Conservation (phyloP, 495 filamentous ascomycete species). For the Beverwykella pulmonaria region DNA sequence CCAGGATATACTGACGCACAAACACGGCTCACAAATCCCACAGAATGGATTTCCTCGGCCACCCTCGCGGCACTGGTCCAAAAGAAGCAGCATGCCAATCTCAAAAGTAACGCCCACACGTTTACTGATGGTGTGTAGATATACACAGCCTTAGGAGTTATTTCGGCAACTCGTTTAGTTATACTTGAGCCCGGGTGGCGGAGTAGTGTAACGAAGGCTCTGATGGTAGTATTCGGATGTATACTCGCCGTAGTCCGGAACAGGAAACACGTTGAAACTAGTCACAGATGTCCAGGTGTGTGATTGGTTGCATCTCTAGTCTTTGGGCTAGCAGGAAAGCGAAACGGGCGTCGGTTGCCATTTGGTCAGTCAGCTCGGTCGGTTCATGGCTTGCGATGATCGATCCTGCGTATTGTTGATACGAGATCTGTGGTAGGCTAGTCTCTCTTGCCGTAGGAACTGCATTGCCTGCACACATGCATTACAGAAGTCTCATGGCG, state of each 20-base stretch:
- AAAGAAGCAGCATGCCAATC: background rate
- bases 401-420: background rate
- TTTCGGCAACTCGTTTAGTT: background rate
- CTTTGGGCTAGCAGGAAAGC: background rate
- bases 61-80: background rate
- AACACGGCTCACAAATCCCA: background rate
- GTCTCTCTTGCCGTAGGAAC: background rate
- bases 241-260: background rate
- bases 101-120: background rate
- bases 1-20: too few species aligned
- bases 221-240: background rate
- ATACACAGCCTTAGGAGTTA: background rate
- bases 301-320: background rate
- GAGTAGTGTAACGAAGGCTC: background rate
- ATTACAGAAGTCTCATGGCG: too few species aligned
- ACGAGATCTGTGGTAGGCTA: background rate
- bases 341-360: background rate
- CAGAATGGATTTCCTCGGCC: background rate
- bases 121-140: background rate
- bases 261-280: background rate
- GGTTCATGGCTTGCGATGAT: background rate
- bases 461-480: background rate
- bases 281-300: background rate
- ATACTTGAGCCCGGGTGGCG: background rate
- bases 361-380: background rate